These are phyloP conservation scores for Gossypium laxum DNA, from an alignment of 441 rosid species.

Conservation along the genomic window DNA sequence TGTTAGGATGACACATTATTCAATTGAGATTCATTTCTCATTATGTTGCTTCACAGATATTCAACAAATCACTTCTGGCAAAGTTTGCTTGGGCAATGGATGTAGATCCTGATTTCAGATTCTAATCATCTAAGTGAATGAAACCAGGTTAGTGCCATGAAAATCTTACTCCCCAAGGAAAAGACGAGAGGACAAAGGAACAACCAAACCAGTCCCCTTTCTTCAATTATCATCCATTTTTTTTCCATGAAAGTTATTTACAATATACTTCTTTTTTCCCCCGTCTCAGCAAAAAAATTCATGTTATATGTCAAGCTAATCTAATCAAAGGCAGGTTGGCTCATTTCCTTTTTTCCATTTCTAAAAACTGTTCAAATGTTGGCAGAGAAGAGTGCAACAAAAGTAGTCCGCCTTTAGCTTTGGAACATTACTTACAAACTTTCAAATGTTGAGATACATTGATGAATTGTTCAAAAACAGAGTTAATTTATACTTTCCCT, in stretches of 20 bases:
- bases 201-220: background rate
- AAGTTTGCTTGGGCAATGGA: constrained; percentile 99
- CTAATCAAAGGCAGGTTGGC: constrained; percentile 36
- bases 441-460: constrained; percentile 8
- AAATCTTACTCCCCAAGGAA: background rate
- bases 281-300: constrained; percentile 22
- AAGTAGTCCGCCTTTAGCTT: constrained; percentile 14
- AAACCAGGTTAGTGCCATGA: constrained; percentile 1
- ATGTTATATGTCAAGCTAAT: constrained; percentile 40
- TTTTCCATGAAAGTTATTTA: constrained; percentile 15
- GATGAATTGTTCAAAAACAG: constrained; percentile 2
- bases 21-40: background rate
- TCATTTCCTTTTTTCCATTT: constrained; percentile 8
- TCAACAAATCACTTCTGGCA: constrained; percentile 87
- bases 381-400: constrained; percentile 6
- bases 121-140: constrained; percentile 34
- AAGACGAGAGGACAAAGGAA: background rate
- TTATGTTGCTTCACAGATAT: constrained; percentile 46
- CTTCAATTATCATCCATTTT: constrained; percentile 10
- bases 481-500: background rate
- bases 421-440: constrained; percentile 20
- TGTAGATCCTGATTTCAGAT: constrained; percentile 90
- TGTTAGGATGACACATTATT: background rate
- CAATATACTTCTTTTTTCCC: constrained; percentile 11
- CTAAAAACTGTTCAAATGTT: background rate